Conservation (phyloP, 768 basidiomycete genomes). For the Podaxis pistillaris region DNA sequence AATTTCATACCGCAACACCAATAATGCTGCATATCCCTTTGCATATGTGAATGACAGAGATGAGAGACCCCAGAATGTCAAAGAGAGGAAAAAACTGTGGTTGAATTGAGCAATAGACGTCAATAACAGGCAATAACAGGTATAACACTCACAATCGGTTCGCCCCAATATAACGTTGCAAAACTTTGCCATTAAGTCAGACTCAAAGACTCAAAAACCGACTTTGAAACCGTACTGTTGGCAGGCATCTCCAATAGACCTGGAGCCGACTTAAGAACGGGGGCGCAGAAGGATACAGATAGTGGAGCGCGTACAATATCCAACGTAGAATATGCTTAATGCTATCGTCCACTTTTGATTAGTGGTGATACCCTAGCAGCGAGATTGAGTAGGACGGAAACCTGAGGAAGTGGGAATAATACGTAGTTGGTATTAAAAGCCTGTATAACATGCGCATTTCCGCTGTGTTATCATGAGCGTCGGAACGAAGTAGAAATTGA, state of each 20-base stretch:
- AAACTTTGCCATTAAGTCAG: constrained; percentile 31
- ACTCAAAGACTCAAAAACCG: background rate
- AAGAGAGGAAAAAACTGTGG: constrained; percentile 50
- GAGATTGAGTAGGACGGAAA: background rate
- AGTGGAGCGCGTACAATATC: constrained; percentile 42
- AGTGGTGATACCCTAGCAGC: constrained; percentile 41
- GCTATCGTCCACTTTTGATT: constrained; percentile 59
- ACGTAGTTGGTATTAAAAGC: constrained; percentile 56
- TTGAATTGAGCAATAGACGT: background rate
- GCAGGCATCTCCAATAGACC: constrained; percentile 59
- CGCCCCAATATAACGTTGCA: constrained; percentile 56
- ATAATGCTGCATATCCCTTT: constrained; percentile 48
- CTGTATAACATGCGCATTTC: constrained; percentile 52
- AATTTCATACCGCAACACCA: constrained; percentile 41
- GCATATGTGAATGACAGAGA: constrained; percentile 55
- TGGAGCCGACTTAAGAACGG: constrained; percentile 12
- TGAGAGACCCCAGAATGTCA: constrained; percentile 51
- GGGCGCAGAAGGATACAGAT: background rate
- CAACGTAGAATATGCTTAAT: constrained; percentile 58
- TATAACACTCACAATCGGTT: constrained; percentile 46
- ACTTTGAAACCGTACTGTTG: constrained; percentile 33
- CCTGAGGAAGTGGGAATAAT: constrained; percentile 16
- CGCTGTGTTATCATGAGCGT: constrained; percentile 27
- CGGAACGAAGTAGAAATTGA: background rate
- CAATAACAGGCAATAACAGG: background rate